Evolutionary conservation across 164 flowering plant species (phyloP).

Genomic region (Taxillus chinensis): DNA sequence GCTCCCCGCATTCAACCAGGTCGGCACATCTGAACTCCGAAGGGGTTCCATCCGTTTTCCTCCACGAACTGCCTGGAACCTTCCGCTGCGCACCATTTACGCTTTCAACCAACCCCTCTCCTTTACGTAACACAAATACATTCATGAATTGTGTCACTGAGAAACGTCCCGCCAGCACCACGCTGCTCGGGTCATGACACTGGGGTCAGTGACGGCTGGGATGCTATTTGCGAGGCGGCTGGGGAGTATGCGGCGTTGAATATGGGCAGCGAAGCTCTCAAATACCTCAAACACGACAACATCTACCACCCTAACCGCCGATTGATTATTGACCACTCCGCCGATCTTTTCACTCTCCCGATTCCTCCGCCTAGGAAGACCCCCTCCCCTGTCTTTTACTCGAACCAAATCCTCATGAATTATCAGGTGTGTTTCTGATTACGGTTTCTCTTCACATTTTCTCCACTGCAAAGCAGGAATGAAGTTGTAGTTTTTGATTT

Average conservation of each 20-base stretch:
- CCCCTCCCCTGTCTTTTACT: background rate
- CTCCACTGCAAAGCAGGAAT: too few relatives aligned
- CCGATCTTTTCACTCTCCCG: background rate
- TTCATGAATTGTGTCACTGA: too few relatives aligned
- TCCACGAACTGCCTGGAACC: too few relatives aligned
- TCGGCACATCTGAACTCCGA: too few relatives aligned
- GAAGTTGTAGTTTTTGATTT: background rate
- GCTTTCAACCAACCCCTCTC: too few relatives aligned
- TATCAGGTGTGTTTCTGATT: too few relatives aligned
- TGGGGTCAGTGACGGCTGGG: constrained; percentile 19
- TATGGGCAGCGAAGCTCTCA: constrained; percentile 10
- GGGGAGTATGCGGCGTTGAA: constrained; percentile 33
- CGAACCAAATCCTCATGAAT: background rate
- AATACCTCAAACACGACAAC: background rate
- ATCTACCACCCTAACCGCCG: constrained; percentile 1
- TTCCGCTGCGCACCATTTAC: too few relatives aligned
- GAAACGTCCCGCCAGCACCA: too few relatives aligned
- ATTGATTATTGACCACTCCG: constrained; percentile 1
- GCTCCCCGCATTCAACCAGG: too few relatives aligned
- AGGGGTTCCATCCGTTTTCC: too few relatives aligned
- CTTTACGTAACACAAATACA: too few relatives aligned
- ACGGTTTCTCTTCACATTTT: too few relatives aligned
- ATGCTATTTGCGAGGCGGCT: constrained; percentile 35
- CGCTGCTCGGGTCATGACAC: constrained; percentile 25
- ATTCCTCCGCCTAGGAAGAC: background rate